Evolutionary conservation across 192 early-diverging fungal genomes (phyloP).

Genomic region (Podila horticola): DNA sequence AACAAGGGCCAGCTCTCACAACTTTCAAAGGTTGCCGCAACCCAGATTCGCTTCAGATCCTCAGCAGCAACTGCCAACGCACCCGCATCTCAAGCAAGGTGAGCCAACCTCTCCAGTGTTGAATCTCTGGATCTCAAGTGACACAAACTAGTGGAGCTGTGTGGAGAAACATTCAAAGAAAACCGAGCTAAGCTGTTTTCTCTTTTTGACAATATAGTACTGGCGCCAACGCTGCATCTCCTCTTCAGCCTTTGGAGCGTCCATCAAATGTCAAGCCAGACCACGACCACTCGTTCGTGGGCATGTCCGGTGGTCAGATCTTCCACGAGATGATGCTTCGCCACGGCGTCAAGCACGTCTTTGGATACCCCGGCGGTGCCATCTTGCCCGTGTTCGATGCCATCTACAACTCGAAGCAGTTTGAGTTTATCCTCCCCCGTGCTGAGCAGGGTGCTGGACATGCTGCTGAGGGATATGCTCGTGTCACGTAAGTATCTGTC

Average conservation of each 20-base stretch:
- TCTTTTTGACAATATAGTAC: not conserved
- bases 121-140: not conserved
- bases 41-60: conserved; percentile 41
- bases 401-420: conserved; percentile 94
- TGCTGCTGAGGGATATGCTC: conserved; percentile 98
- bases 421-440: conserved; percentile 96
- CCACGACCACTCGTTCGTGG: conserved; percentile 88
- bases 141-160: too few species aligned
- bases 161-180: too few species aligned
- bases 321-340: conserved; percentile 99
- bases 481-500: conserved; percentile 71
- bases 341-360: conserved; percentile 92
- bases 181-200: not conserved
- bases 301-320: conserved; percentile 97
- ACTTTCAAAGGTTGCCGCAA: conserved; percentile 28
- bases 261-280: conserved; percentile 37
- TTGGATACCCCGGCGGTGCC: conserved; percentile 98
- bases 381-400: conserved; percentile 99
- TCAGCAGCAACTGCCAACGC: conserved; percentile 38
- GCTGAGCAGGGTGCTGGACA: conserved; percentile 99
- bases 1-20: conserved; percentile 15
- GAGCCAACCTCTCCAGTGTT: not conserved
- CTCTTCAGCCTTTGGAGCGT: conserved; percentile 30
- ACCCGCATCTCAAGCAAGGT: conserved; percentile 11
- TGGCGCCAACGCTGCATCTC: conserved; percentile 13